Percentiles rank a stretch among this genome's conserved stretches.
Evolutionary conservation across 192 early-diverging fungal genomes (phyloP).

Genomic region (Chytriomyces sp.): DNA sequence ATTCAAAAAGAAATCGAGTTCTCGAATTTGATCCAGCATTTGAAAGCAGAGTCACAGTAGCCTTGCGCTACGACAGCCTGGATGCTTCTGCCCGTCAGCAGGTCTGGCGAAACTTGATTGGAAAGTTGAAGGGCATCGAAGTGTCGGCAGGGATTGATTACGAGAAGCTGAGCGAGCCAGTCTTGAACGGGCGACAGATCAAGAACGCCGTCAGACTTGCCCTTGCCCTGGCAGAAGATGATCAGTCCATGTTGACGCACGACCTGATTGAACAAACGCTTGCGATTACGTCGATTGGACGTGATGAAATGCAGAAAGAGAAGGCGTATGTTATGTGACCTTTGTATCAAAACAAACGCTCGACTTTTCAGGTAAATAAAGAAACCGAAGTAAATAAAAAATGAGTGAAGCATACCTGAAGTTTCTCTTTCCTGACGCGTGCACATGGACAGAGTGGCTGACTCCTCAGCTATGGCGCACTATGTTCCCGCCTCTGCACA

Average conservation of each 20-base stretch:
- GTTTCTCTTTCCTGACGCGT: too few species aligned
- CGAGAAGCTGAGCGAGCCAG: conserved; percentile 30
- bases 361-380: too few species aligned
- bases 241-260: conserved; percentile 34
- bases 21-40: conserved; percentile 64
- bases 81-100: conserved; percentile 44
- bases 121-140: conserved; percentile 30
- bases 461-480: too few species aligned
- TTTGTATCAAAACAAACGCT: too few species aligned
- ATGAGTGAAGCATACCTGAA: too few species aligned
- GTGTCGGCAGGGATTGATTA: conserved; percentile 36
- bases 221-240: conserved; percentile 47
- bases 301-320: conserved; percentile 44
- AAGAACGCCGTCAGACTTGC: conserved; percentile 53
- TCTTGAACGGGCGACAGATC: conserved; percentile 55
- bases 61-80: conserved; percentile 57
- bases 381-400: too few species aligned
- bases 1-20: conserved; percentile 49
- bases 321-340: too few species aligned
- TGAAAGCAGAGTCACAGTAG: conserved; percentile 57
- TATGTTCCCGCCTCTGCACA: too few species aligned
- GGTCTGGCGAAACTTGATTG: conserved; percentile 59
- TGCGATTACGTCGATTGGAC: conserved; percentile 44
- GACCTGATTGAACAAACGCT: conserved; percentile 52
- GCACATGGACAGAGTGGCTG: too few species aligned